Evolutionary conservation across 2,329 filamentous ascomycete genomes (phyloP).

Genomic region (Aspergillus unguis): DNA sequence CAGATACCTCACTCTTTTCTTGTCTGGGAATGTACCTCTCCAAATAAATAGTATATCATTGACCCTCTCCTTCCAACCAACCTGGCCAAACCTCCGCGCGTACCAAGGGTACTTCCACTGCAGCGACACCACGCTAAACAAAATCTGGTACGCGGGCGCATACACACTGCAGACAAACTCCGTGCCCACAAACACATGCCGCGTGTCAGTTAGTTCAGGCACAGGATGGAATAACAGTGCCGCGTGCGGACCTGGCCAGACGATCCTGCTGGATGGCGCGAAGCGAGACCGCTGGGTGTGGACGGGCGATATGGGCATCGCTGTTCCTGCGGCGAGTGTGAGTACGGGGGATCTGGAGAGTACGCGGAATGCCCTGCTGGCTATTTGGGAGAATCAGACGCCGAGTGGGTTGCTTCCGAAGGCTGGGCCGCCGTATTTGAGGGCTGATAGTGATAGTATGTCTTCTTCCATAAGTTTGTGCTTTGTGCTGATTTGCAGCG

Average conservation of each 20-base stretch:
- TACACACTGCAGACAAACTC: conserved; percentile 52
- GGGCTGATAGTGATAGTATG: conserved; percentile 30
- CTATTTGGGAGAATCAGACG: conserved; percentile 36
- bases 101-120: conserved; percentile 55
- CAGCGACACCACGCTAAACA: conserved; percentile 52
- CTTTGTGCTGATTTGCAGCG: conserved; percentile 3
- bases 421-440: conserved; percentile 34
- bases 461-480: not conserved
- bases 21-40: conserved; percentile 31
- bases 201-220: conserved; percentile 29
- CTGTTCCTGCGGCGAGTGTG: conserved; percentile 45
- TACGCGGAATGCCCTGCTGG: conserved; percentile 47
- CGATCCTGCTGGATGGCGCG: conserved; percentile 44
- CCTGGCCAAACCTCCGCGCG: conserved; percentile 51
- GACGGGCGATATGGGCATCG: conserved; percentile 52
- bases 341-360: conserved; percentile 46
- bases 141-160: conserved; percentile 56
- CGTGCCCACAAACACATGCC: conserved; percentile 38
- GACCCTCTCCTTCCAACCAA: conserved; percentile 50
- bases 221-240: conserved; percentile 42
- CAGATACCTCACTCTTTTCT: conserved; percentile 44
- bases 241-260: conserved; percentile 39
- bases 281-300: conserved; percentile 45
- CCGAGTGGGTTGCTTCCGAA: conserved; percentile 32
- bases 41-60: conserved; percentile 39